Percentiles rank a stretch among this genome's conserved stretches.
These are phyloP conservation scores for Saccharomycopsis fodiens DNA, from an alignment of 805 yeast species.

Conservation along the genomic window DNA sequence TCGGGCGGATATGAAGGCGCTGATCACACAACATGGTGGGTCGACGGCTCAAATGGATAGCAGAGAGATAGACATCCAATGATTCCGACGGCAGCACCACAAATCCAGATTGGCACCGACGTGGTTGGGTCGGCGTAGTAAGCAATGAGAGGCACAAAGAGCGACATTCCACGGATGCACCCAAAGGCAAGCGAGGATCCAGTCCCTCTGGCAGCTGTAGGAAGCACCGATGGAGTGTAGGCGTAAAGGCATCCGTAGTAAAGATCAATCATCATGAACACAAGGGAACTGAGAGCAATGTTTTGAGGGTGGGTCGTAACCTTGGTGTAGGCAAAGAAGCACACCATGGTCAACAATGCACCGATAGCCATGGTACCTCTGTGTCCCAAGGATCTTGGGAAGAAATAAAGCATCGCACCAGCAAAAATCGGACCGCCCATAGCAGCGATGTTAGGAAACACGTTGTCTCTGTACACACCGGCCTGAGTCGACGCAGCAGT, in stretches of 20 bases:
- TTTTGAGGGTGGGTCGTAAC: slow-evolving; percentile 46
- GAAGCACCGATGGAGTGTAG: slow-evolving; percentile 59
- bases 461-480: slow-evolving; percentile 38
- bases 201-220: slow-evolving; percentile 45
- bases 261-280: slow-evolving; percentile 40
- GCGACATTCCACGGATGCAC: slow-evolving; percentile 44
- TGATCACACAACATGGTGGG: slow-evolving; percentile 28
- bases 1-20: too few relatives aligned
- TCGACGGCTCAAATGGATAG: slow-evolving; percentile 39
- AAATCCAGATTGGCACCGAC: slow-evolving; percentile 53
- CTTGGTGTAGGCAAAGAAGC: slow-evolving; percentile 54
- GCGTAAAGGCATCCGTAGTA: slow-evolving; percentile 57
- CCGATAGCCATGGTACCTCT: slow-evolving; percentile 48
- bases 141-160: slow-evolving; percentile 50
- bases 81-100: slow-evolving; percentile 45
- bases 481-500: slow-evolving; percentile 31
- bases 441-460: slow-evolving; percentile 39
- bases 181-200: slow-evolving; percentile 57
- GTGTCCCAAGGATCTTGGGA: slow-evolving; percentile 34
- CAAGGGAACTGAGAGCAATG: slow-evolving; percentile 37
- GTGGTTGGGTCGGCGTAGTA: slow-evolving; percentile 39
- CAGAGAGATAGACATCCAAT: slow-evolving; percentile 34
- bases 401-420: slow-evolving; percentile 25
- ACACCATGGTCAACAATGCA: slow-evolving; percentile 42
- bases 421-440: slow-evolving; percentile 49